A percentile compares a stretch with the other conserved stretches of the same genome.
Conservation (phyloP, 768 basidiomycete species). For the Phylloporus sp. region DNA sequence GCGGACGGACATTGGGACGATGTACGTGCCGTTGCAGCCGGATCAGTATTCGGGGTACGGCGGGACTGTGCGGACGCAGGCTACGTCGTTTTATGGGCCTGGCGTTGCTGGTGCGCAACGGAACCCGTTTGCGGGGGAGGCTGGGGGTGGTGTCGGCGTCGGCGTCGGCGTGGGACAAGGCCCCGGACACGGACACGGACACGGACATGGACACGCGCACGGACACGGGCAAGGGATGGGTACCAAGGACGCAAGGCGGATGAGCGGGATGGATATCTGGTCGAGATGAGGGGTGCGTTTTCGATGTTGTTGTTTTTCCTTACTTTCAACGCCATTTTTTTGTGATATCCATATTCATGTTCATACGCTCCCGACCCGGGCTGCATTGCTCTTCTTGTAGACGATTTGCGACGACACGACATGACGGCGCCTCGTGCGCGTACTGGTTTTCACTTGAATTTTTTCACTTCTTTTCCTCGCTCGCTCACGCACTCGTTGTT, state of each 20-base stretch:
- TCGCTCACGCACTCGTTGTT: no score
- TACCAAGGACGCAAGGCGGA: slow-evolving; percentile 54
- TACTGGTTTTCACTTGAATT: no score
- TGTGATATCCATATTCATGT: no score
- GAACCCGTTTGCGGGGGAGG: slow-evolving; percentile 32
- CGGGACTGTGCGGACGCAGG: slow-evolving; percentile 38
- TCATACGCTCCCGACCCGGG: no score
- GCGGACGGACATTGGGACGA: slow-evolving; percentile 57
- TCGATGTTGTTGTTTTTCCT: no score
- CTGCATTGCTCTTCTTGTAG: no score
- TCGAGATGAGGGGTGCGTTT: slow-evolving; percentile 48
- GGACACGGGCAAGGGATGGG: slow-evolving; percentile 30
- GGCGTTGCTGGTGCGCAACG: slow-evolving; percentile 47
- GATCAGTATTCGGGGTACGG: slow-evolving; percentile 66
- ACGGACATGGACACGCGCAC: slow-evolving; percentile 31
- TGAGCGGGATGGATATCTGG: slow-evolving; percentile 70
- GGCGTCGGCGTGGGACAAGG: no score
- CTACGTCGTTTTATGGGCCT: slow-evolving; percentile 63
- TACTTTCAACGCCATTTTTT: no score
- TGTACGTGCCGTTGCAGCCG: slow-evolving; percentile 82
- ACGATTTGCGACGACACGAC: no score
- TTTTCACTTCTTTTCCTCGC: no score
- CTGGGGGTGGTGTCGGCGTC: slow-evolving; percentile 36
- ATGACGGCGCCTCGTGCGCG: no score
- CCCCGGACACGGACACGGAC: no score